Base-by-base conservation (phyloP, 2,329 filamentous ascomycete genomes). In the Lachnellula hyalina region DNA sequence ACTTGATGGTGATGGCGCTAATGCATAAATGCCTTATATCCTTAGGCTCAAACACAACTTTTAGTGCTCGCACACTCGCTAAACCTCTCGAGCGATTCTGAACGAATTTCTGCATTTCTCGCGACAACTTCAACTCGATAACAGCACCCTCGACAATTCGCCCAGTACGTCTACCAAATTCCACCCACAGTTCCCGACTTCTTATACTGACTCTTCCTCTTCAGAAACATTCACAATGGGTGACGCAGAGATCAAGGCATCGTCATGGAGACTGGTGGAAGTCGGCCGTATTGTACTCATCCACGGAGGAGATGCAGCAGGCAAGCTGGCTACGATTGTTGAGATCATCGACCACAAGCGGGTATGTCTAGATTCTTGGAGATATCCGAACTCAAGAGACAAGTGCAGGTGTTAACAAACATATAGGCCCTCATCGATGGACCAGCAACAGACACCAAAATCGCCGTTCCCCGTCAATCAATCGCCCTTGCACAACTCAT, bases 301-400 rank as follows among this genome's bases (percentile, higher is more conserved):
- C 81, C 87, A 90, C 77, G 77, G 76, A 71, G 79, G 83, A 74
- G 88, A 91, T 73, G 85, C 86, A 70, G 89, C 81, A 68, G 92
- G 92, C 80, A 89, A 89, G 75, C 85, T 97, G 71, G 95, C 92
- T 72, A 81, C 86, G 71, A 93, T 99, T 73, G 91, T 96, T 78
- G 93, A 99, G 86, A 97, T 99, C 78, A 94, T 99, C 81, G 94
- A 99, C 81, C 93, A 99, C 88, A 96, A 96, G 86, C 91, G 94
- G 80, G 94, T 99, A 96, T 75, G 94, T 90, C 73, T n/a, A 51
- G 19, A 44, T 52, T 50, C 59, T 36, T 14, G 45, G 35, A 23
- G 36, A 34, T 32, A 40, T 47, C 12, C 51, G 55, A 51, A 54
- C 40, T 46, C 28, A 49, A 53, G 63, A 32, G 9, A 32, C 9